Evolutionary conservation across 2,329 filamentous ascomycete species (phyloP), one percentile per base, ranked within the genome.

Genomic region (Cladosporium oxysporum): DNA sequence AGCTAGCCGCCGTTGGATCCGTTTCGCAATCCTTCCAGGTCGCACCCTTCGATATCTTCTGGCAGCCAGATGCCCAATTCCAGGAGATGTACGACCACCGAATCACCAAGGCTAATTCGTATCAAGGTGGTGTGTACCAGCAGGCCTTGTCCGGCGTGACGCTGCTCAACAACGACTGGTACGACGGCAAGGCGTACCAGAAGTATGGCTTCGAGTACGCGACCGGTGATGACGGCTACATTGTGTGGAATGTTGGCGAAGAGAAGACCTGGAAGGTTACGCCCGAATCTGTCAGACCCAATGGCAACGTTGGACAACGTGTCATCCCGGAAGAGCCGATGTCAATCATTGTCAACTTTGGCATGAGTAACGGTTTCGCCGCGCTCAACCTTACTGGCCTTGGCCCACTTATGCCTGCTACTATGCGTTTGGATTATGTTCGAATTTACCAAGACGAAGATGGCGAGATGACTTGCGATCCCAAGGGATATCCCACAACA

Each of bases 291-390:
- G 80, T 85, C 58, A 82, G 84, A 3, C 81, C 80, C 0, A 86
- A 86, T 65, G 84, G 84, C 44, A 86, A 86, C 69, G 76, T 85
- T 29, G 77, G 78, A 33, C 77, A 81, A 5, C 77, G 84, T 35
- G 77, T 82, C 28, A 76, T 86, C 16, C 79, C 81, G 0, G 78
- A 83, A 69, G 84, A 87, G 71, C 84, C 84, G 0, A 83, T 86
- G 83, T 81, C 81, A 8, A 76, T 86, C 65, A 76, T 86, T 49
- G 74, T 86, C 12, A 86, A 86, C 67, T 73, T 87, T 4, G 84
- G 84, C 1, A 66, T 66, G 85, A 88, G 86, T 5, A 83, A 83
- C 71, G 86, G 84, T 76, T 91, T 91, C 75, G 85, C 89, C 0
- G 76, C 81, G 5, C 79, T 91, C 68, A 87, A 90, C 71, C 76